Evolutionary conservation across 441 rosid genomes (phyloP).

Genomic region (Arabidopsis hybrid): DNA sequence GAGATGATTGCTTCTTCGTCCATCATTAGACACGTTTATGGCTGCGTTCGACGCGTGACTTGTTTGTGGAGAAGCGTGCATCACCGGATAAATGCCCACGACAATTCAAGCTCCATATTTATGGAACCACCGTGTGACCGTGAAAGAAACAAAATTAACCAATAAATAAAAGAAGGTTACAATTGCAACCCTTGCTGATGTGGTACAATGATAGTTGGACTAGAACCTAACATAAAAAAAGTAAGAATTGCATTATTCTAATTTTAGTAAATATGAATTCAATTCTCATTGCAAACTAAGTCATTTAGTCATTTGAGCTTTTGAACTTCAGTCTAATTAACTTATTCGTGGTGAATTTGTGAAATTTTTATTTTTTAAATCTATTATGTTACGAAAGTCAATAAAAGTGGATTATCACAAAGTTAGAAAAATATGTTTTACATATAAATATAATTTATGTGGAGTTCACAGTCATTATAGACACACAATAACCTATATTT

Average conservation of each 20-base stretch:
- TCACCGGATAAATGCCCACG: not conserved
- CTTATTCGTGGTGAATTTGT: too few species aligned
- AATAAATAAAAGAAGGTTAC: not conserved
- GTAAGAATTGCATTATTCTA: not conserved
- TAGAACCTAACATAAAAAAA: not conserved
- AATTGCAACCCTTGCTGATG: not conserved
- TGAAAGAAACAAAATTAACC: not conserved
- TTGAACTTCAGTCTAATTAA: too few species aligned
- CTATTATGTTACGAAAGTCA: too few species aligned
- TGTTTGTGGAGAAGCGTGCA: not conserved
- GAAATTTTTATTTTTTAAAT: too few species aligned
- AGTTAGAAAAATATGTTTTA: too few species aligned
- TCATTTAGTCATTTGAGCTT: too few species aligned
- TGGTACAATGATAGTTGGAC: not conserved
- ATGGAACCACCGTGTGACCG: too few species aligned
- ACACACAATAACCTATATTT: too few species aligned
- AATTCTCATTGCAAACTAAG: not conserved
- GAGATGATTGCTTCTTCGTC: not conserved
- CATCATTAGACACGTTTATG: not conserved
- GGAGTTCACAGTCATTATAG: too few species aligned
- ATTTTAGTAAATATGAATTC: not conserved
- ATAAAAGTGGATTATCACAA: too few species aligned
- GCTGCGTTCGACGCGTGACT: not conserved
- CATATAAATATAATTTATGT: too few species aligned
- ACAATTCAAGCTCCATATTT: not conserved